Evolutionary conservation across 2,329 filamentous ascomycete species (phyloP), one percentile per base, ranked within the genome.

Genomic region (Colletotrichum incanum): DNA sequence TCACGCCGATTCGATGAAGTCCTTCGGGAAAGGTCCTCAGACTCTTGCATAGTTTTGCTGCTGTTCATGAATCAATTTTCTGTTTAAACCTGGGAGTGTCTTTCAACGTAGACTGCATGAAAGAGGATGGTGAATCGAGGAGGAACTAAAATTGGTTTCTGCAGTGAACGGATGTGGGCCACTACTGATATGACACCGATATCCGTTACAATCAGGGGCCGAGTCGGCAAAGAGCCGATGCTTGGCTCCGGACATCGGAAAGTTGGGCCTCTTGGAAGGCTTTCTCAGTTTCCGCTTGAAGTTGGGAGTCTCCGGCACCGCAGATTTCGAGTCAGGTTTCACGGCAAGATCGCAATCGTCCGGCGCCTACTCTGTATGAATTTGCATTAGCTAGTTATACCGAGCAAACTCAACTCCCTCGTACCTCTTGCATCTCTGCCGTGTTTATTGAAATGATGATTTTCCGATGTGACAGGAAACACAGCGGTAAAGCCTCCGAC

Each of bases 241-340:
- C 63, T 52, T 67, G 16, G 56, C 49, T 67, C 68, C 63, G 67
- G 63, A n/a, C 63, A 61, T 71, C 67, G 67, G 67, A 55, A 49
- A 39, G 26, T 23, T 60, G 63, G 12, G 45, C 63, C 45, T 65
- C 26, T 60, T 45, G 62, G 62, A 60, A 54, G 43, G 37, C 43
- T 34, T 16, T 37, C 12, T 34, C n/a, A 20, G 47, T 18, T 45
- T 58, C 34, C 47, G 23, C 54, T 26, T 28, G 45, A 20, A 37
- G 16, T 20, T 65, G 26, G 45, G 39, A 47, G n/a, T 23, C 63
- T 60, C 67, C 67, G 63, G 55, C 55, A 39, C 63, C 63, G 67
- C 67, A 69, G 52, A 34, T 26, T 28, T 47, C 28, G 63, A 71
- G 63, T 55, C 47, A 43, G 47, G 34, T 60, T 12, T 16, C 18